Percentiles rank a stretch among this genome's conserved stretches.
phyloP scores from a whole-genome alignment of 2,329 filamentous ascomycete species.

The Escovopsis sp. region DNA sequence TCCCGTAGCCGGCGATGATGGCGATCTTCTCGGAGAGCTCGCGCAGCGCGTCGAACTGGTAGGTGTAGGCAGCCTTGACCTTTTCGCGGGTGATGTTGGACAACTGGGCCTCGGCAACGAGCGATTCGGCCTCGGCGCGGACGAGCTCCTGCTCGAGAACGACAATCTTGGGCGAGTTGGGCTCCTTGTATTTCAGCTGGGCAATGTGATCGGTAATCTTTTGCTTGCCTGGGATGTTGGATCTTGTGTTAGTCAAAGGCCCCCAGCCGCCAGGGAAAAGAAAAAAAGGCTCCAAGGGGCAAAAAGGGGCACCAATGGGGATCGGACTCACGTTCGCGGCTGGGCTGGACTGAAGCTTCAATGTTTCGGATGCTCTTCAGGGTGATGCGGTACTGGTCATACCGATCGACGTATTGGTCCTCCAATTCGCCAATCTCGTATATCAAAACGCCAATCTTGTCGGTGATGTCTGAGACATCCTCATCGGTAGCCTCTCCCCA shows the following conservation, averaged over 20 bases:
- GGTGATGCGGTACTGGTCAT: conserved; percentile 97
- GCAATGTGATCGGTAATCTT: conserved; percentile 99
- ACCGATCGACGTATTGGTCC: conserved; percentile 95
- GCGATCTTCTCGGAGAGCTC: conserved; percentile 98
- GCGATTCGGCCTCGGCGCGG: conserved; percentile 94
- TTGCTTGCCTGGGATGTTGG: conserved; percentile 61
- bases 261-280: too few relatives aligned
- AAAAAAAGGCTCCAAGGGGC: too few relatives aligned
- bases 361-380: conserved; percentile 99
- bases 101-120: conserved; percentile 93
- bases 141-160: conserved; percentile 98
- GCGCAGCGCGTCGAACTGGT: conserved; percentile 93
- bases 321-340: conserved; percentile 66
- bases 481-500: conserved; percentile 96
- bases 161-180: conserved; percentile 92
- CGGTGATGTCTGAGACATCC: conserved; percentile 95
- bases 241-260: too few relatives aligned
- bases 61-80: conserved; percentile 94
- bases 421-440: conserved; percentile 98
- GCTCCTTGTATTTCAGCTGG: conserved; percentile 98
- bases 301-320: background rate
- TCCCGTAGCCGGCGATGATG: conserved; percentile 94
- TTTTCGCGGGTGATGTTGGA: conserved; percentile 99
- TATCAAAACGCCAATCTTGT: conserved; percentile 93
- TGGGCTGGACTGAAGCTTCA: conserved; percentile 94